These are phyloP conservation scores for Pythium brassicae DNA, from an alignment of 352 stramenopile species.

Conservation along the genomic window DNA sequence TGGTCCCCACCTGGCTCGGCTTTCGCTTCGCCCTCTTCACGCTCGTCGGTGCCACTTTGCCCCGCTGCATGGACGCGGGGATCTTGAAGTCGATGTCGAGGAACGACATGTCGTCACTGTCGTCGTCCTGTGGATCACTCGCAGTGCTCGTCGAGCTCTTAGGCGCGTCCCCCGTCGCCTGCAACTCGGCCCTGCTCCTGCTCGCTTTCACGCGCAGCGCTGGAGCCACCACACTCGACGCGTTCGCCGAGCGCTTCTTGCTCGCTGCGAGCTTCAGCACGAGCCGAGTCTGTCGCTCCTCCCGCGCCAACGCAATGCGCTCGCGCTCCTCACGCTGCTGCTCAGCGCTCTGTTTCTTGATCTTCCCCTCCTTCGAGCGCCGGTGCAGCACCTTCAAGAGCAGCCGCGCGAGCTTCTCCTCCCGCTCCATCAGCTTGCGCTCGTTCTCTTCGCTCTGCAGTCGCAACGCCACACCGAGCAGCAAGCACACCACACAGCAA, in stretches of 20 bases:
- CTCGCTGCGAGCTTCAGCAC: constrained; percentile 34
- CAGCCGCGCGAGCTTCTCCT: constrained; percentile 60
- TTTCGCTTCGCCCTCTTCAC: constrained; percentile 6
- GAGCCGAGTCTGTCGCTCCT: constrained; percentile 57
- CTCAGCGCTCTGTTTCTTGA: constrained; percentile 34
- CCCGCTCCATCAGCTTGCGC: constrained; percentile 60
- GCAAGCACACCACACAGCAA: background rate
- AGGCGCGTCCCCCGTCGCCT: background rate
- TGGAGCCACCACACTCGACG: background rate
- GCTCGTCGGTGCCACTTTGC: background rate
- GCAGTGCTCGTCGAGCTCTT: background rate
- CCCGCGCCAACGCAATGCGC: constrained; percentile 57
- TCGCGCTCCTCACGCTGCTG: constrained; percentile 69
- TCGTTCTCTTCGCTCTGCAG: constrained; percentile 51
- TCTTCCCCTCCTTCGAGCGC: constrained; percentile 38
- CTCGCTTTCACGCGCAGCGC: constrained; percentile 1
- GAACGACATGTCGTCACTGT: constrained; percentile 39
- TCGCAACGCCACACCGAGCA: background rate
- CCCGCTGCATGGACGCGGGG: constrained; percentile 26
- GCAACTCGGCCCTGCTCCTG: constrained; percentile 6
- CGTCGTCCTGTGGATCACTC: constrained; percentile 15
- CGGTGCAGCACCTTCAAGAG: constrained; percentile 52
- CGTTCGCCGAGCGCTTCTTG: constrained; percentile 4
- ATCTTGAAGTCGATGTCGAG: constrained; percentile 44
- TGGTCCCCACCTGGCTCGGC: background rate